phyloP scores from a whole-genome alignment of 352 stramenopile genomes.

The Globisporangium acanthophoron region DNA sequence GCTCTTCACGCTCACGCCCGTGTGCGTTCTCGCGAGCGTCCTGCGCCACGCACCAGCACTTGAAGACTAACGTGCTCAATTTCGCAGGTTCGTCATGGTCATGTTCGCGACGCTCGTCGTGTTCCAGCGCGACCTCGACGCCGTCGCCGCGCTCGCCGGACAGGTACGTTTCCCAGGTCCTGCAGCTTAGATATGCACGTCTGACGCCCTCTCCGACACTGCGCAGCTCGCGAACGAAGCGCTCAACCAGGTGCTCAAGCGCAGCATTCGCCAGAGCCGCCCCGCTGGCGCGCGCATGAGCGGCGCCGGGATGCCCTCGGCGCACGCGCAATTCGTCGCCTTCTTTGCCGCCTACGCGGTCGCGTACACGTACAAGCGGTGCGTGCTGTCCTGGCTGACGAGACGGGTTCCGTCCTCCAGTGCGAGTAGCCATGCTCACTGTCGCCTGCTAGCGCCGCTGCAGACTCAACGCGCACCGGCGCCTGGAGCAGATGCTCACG shows the following conservation, averaged over 20 bases:
- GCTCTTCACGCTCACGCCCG: conserved; percentile 69
- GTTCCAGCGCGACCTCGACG: conserved; percentile 78
- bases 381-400: neutral
- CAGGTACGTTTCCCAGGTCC: conserved; percentile 27
- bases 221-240: conserved; percentile 62
- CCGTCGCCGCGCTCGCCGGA: conserved; percentile 58
- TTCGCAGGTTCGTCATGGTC: conserved; percentile 74
- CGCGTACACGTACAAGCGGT: conserved; percentile 68
- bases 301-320: conserved; percentile 71
- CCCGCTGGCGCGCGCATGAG: conserved; percentile 58
- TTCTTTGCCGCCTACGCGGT: conserved; percentile 76
- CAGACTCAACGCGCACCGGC: conserved; percentile 47
- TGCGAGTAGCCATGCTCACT: neutral
- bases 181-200: too few species aligned
- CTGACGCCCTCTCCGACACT: neutral
- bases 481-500: conserved; percentile 55
- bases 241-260: conserved; percentile 79
- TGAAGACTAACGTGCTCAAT: neutral
- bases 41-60: too few species aligned
- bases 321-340: conserved; percentile 74
- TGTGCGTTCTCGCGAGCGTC: conserved; percentile 26
- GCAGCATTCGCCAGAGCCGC: conserved; percentile 59
- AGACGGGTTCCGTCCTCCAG: too few species aligned
- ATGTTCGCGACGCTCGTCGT: conserved; percentile 74
- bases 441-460: neutral